Percentiles rank a stretch among this genome's conserved stretches.
phyloP scores from a whole-genome alignment of 2,329 filamentous ascomycete species.

The Penicillium brasilianum region DNA sequence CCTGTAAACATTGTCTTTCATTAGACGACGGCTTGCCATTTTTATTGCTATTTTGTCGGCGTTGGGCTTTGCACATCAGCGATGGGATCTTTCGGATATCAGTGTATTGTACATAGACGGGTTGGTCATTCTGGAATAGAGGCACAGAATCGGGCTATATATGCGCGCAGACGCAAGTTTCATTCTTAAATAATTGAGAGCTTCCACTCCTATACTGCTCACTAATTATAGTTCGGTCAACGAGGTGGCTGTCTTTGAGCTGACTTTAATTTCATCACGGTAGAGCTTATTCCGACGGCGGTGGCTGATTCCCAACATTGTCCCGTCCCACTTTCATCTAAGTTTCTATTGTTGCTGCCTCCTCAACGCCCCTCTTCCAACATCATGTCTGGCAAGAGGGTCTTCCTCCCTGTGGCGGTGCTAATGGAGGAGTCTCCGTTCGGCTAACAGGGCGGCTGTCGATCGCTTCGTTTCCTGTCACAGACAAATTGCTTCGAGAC shows the following conservation, averaged over 20 bases:
- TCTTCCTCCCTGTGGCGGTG: conserved; percentile 14
- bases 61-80: neutral
- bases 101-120: neutral
- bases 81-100: neutral
- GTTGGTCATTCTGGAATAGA: neutral
- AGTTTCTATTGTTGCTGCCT: neutral
- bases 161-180: neutral
- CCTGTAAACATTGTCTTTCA: neutral
- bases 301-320: neutral
- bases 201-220: neutral
- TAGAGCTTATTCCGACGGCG: conserved; percentile 2
- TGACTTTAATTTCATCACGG: neutral
- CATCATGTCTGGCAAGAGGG: neutral
- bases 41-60: neutral
- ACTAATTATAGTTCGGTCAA: neutral
- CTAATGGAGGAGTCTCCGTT: neutral
- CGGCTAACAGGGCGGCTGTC: neutral
- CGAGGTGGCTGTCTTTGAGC: neutral
- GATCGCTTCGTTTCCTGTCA: conserved; percentile 17
- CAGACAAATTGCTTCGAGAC: conserved; percentile 16
- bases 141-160: neutral
- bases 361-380: neutral
- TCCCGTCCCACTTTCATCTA: neutral
- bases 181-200: neutral
- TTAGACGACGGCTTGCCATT: neutral